phyloP scores from a whole-genome alignment of 768 basidiomycete genomes.

The Amyloporia xantha region DNA sequence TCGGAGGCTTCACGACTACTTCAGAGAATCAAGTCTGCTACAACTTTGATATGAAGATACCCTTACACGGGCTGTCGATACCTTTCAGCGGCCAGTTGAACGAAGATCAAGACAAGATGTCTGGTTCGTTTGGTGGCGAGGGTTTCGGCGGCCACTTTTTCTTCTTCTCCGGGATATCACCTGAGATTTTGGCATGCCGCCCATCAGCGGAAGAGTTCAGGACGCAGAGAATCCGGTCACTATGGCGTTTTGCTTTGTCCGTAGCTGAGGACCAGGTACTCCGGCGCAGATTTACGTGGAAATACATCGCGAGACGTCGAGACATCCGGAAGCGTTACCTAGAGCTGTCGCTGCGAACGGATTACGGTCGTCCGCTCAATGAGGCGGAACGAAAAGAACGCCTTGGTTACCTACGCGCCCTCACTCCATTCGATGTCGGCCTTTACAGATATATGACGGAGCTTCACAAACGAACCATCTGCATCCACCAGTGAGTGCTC shows the following conservation, averaged over 20 bases:
- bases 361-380: conserved; percentile 8
- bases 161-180: conserved; percentile 22
- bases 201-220: conserved; percentile 21
- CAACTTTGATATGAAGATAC: conserved; percentile 13
- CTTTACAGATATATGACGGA: conserved; percentile 18
- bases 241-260: conserved; percentile 29
- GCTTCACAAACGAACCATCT: conserved; percentile 13
- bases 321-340: conserved; percentile 23
- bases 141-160: conserved; percentile 13
- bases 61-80: conserved; percentile 17
- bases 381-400: conserved; percentile 11
- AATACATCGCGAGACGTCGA: conserved; percentile 25
- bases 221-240: conserved; percentile 20
- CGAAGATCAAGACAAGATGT: conserved; percentile 16
- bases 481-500: conserved; percentile 19
- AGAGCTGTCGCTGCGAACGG: conserved; percentile 22
- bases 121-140: conserved; percentile 23
- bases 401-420: conserved; percentile 13
- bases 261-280: conserved; percentile 20
- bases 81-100: conserved; percentile 19
- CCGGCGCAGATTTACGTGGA: conserved; percentile 24
- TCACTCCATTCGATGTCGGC: conserved; percentile 18
- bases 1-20: background rate
- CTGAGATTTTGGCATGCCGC: conserved; percentile 22
- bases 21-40: conserved; percentile 6